Percentiles rank a stretch among this genome's conserved stretches.
phyloP scores from a whole-genome alignment of 1,139 yeast genomes.

The Yamadazyma triangularis region DNA sequence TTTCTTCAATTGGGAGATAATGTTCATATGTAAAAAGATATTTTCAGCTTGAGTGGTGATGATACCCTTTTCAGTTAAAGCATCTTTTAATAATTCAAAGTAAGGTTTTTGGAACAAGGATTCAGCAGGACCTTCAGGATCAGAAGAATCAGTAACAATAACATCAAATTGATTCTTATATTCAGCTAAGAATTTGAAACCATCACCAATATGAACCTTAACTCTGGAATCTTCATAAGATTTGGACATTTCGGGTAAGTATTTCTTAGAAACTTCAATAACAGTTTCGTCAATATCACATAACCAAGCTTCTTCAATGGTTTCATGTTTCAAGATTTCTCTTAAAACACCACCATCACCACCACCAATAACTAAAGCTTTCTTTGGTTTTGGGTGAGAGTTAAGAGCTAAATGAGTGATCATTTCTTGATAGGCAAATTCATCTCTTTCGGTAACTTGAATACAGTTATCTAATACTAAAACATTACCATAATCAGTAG shows the following conservation, averaged over 20 bases:
- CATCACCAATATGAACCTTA: slow-evolving; percentile 81
- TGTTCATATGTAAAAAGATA: slow-evolving; percentile 82
- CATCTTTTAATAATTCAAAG: slow-evolving; percentile 72
- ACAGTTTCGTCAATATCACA: slow-evolving; percentile 94
- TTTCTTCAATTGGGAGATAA: slow-evolving; percentile 68
- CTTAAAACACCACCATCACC: slow-evolving; percentile 97
- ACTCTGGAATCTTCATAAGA: slow-evolving; percentile 80
- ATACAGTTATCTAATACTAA: slow-evolving; percentile 86
- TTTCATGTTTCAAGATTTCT: slow-evolving; percentile 82
- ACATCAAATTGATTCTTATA: slow-evolving; percentile 74
- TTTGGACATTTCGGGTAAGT: slow-evolving; percentile 78
- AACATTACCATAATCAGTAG: slow-evolving; percentile 86
- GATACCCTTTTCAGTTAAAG: slow-evolving; percentile 83
- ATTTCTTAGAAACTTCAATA: slow-evolving; percentile 74
- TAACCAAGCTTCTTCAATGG: slow-evolving; percentile 79
- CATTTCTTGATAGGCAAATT: slow-evolving; percentile 94
- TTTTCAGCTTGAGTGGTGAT: slow-evolving; percentile 90
- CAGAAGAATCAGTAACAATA: slow-evolving; percentile 90
- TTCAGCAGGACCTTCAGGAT: slow-evolving; percentile 97
- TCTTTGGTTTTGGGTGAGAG: slow-evolving; percentile 88
- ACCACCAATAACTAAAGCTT: slow-evolving; percentile 88
- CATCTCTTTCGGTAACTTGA: slow-evolving; percentile 93
- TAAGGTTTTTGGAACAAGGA: slow-evolving; percentile 82
- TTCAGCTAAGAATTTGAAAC: slow-evolving; percentile 82
- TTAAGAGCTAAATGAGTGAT: slow-evolving; percentile 84